phyloP scores from a whole-genome alignment of 2,329 filamentous ascomycete species.

The Graphilbum fragrans region DNA sequence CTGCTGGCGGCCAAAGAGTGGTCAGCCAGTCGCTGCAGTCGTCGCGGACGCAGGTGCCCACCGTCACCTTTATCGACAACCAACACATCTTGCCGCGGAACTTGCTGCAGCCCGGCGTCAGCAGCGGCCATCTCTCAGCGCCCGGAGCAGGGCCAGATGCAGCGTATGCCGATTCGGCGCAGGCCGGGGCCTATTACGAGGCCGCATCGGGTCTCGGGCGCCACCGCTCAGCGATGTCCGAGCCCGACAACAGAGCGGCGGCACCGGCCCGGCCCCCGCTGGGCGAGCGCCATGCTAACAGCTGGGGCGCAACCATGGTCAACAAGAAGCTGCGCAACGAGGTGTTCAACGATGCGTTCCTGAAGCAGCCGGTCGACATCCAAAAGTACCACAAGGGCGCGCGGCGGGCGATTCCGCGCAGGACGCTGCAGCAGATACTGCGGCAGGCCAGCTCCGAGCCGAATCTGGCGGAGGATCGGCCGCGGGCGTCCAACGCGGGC shows the following conservation, averaged over 20 bases:
- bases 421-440: slow-evolving; percentile 30
- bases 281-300: slow-evolving; percentile 46
- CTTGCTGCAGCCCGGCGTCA: slow-evolving; percentile 51
- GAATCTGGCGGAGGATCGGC: slow-evolving; percentile 14
- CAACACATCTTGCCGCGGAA: slow-evolving; percentile 83
- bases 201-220: background rate
- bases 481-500: slow-evolving; percentile 2
- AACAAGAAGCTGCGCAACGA: slow-evolving; percentile 82
- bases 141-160: too few species aligned
- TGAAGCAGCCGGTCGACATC: slow-evolving; percentile 70
- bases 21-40: slow-evolving; percentile 67
- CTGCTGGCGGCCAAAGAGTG: too few species aligned
- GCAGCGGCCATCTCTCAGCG: background rate
- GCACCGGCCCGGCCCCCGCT: slow-evolving; percentile 24
- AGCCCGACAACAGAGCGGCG: background rate
- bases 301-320: slow-evolving; percentile 85
- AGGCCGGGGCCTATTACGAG: background rate
- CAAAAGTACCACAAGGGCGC: slow-evolving; percentile 64
- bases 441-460: slow-evolving; percentile 34
- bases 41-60: slow-evolving; percentile 56
- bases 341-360: slow-evolving; percentile 84
- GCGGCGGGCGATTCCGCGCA: slow-evolving; percentile 51
- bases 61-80: slow-evolving; percentile 90
- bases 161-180: background rate
- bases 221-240: background rate